These are phyloP conservation scores for Arthrobotrys conoides DNA, from an alignment of 2,329 filamentous ascomycete species.

Conservation along the genomic window DNA sequence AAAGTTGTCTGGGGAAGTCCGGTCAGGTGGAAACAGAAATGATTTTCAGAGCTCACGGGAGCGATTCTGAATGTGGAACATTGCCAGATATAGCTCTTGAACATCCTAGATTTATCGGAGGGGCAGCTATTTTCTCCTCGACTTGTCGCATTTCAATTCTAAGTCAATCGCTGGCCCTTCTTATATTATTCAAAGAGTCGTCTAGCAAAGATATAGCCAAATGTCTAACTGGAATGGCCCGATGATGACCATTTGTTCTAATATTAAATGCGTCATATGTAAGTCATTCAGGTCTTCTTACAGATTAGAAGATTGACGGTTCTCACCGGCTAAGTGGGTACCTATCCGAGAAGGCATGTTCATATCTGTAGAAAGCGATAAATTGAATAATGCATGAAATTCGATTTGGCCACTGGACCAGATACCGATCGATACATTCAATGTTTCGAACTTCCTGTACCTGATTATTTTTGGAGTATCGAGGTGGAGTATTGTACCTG, in stretches of 20 bases:
- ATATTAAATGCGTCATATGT: constrained; percentile 58
- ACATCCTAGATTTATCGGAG: constrained; percentile 41
- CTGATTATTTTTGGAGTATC: constrained; percentile 54
- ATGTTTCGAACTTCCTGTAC: constrained; percentile 54
- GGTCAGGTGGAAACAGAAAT: constrained; percentile 38
- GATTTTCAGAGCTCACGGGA: constrained; percentile 55
- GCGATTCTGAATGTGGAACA: constrained; percentile 39
- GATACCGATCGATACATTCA: constrained; percentile 51
- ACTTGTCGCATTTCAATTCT: constrained; percentile 45
- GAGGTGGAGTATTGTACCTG: constrained; percentile 32
- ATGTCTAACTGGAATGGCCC: constrained; percentile 7
- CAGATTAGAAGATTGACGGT: constrained; percentile 29
- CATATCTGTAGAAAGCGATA: constrained; percentile 1
- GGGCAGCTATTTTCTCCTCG: not conserved
- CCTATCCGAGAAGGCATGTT: constrained; percentile 26
- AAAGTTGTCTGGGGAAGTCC: constrained; percentile 28
- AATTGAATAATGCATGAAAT: constrained; percentile 42
- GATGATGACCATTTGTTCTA: constrained; percentile 39
- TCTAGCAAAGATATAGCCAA: not conserved
- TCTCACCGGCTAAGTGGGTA: constrained; percentile 45
- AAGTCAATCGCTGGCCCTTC: constrained; percentile 34
- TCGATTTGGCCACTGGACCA: constrained; percentile 26
- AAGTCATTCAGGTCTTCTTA: constrained; percentile 44
- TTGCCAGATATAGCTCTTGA: constrained; percentile 34
- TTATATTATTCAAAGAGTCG: constrained; percentile 14